Base-by-base conservation (phyloP, 257 asterid species). In the Nicotiana knightiana region DNA sequence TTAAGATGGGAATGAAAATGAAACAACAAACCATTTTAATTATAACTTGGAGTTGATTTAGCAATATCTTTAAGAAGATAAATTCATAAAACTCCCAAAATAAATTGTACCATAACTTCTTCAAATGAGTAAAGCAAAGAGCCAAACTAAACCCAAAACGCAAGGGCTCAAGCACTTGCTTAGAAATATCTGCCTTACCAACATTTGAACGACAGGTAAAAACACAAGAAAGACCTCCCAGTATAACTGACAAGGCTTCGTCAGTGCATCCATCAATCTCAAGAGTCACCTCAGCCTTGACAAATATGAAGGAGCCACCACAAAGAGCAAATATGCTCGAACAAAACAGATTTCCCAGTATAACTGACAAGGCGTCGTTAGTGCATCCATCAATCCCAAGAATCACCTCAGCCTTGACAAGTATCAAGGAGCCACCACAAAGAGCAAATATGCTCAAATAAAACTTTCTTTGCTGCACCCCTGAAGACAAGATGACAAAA, bases 341-440 rank as follows among this genome's bases (percentile, higher is more conserved):
- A 79, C 48, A 68, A 28, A 55, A 32, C 13, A 84, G 21, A 92
- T 81, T 92, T 91, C 76, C 94, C 91, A 89, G 85, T 93, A 90
- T 88, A 85, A 88, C 83, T 82, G 86, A 85, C 84, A 92, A 90
- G 89, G 93, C 96, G 86, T 89, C 93, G 71, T 91, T 81, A 90
- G 96, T 90, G 93, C 92, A 81, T 82, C 81, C 89, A 89, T 87
- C 86, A 77, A 86, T 84, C 82, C 89, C 81, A 82, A 70, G 85
- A 85, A 90, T 90, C 93, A 90, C 94, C 97, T 92, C 93, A 81
- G 93, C 93, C 93, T 91, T 90, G 87, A 87, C 90, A 91, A 85
- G 61, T 55, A 55, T 55, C 9, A 55, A 55, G 61, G 61, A 55
- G n/a, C n/a, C 61, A 55, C 18, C 61, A 90, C 84, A 86, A 83